These are phyloP conservation scores for Phlyctochytrium arcticum DNA, from an alignment of 192 early-diverging fungal species.

Conservation along the genomic window DNA sequence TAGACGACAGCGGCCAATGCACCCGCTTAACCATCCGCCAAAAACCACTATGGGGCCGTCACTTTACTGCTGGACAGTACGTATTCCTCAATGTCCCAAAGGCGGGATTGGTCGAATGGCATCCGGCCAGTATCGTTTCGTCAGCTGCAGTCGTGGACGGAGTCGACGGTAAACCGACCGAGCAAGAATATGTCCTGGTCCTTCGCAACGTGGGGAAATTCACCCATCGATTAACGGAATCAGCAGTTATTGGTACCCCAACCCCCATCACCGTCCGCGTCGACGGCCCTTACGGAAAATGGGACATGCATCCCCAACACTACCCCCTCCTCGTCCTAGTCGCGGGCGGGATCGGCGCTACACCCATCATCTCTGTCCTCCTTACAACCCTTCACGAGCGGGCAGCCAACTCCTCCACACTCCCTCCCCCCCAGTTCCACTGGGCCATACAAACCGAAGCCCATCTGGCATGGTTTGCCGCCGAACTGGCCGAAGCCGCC, in stretches of 20 bases:
- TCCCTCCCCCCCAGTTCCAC: neutral
- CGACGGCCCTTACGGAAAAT: constrained; percentile 12
- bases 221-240: neutral
- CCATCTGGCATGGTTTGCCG: constrained; percentile 5
- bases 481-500: neutral
- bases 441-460: neutral
- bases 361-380: constrained; percentile 7
- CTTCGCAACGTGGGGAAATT: constrained; percentile 14
- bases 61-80: constrained; percentile 11
- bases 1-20: neutral
- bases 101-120: constrained; percentile 4
- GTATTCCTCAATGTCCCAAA: constrained; percentile 9
- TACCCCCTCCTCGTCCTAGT: constrained; percentile 9
- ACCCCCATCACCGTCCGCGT: neutral
- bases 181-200: neutral
- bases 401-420: neutral
- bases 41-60: neutral
- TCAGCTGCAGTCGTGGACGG: neutral
- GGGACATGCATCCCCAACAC: neutral
- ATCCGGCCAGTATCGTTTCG: constrained; percentile 17
- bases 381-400: neutral
- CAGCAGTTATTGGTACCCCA: neutral
- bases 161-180: neutral
- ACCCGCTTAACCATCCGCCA: constrained; percentile 2
- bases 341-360: constrained; percentile 14